Base-by-base conservation (phyloP, 2,329 filamentous ascomycete genomes). In the Tothia fuscella region DNA sequence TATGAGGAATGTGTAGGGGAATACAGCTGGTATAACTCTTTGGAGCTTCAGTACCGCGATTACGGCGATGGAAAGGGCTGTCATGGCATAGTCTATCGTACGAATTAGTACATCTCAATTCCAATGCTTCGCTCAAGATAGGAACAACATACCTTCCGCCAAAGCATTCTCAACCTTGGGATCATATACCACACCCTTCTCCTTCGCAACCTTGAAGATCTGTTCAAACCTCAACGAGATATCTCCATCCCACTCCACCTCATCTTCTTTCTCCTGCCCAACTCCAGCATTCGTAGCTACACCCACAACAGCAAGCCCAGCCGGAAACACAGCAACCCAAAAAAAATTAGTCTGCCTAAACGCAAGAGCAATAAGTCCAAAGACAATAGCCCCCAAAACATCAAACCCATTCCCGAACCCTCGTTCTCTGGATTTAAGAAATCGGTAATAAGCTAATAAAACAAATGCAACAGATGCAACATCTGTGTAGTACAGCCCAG, bases 341-440 rank as follows among this genome's bases (percentile, higher is more conserved):
- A 98, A 94, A 43, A 96, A 82, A 53, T 98, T 98, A 0, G 91
- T 98, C 60, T 98, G 91, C 19, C 91, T 72, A 67, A 94, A 91
- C 2, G 73, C 64, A 16, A 98, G 67, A 1, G 85, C 70, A 1
- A 74, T 47, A 0, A 85, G 48, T 0, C 87, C 87, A 6, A 60
- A 22, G 3, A 39, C 16, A 21, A 45, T 20, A 7, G 30, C 14
- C 2, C 21, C 21, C 4, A 45, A 16, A 14, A 24, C 29, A 30
- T 39, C 22, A 6, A 20, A 21, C 14, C 29, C 26, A 44, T 19
- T 30, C 10, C 22, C 14, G 17, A 43, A 30, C 42, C 38, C 38
- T n/a, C n/a, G n/a, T n/a, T n/a, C n/a, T n/a, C n/a, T n/a, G 16
- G 38, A 14, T n/a, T 35, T 32, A 26, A 26, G 29, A 37, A 36